phyloP scores from a whole-genome alignment of 192 early-diverging fungal genomes.

The Backusella tarrabulga region DNA sequence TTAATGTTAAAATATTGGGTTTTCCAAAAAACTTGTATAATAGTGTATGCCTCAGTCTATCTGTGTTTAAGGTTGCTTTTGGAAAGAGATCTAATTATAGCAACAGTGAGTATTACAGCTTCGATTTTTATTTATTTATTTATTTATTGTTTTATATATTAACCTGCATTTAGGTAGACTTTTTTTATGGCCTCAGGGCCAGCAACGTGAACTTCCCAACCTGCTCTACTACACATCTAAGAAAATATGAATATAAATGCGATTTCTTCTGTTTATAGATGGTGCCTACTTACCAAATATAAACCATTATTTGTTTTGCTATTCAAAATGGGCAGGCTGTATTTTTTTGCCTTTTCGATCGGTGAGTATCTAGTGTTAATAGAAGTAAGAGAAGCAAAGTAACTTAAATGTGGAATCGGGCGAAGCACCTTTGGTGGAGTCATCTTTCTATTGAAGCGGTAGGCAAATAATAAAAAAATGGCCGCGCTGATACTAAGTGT shows the following conservation, averaged over 20 bases:
- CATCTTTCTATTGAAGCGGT: neutral
- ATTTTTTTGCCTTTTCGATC: neutral
- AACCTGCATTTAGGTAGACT: neutral
- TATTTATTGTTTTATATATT: neutral
- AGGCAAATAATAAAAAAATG: neutral
- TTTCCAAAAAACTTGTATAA: slow-evolving; percentile 2
- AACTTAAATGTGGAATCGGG: neutral
- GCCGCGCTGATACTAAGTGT: neutral
- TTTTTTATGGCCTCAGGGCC: neutral
- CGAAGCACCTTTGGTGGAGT: neutral
- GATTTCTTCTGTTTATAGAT: too few relatives aligned
- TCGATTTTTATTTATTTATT: neutral
- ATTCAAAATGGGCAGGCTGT: neutral
- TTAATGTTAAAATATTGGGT: neutral
- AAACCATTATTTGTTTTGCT: neutral
- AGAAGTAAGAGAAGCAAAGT: neutral
- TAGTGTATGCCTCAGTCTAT: neutral
- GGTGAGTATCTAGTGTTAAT: neutral
- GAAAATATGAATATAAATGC: neutral
- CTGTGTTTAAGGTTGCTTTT: neutral
- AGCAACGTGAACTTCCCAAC: neutral
- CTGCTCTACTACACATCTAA: neutral
- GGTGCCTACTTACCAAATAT: neutral
- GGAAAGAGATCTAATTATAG: slow-evolving; percentile 6
- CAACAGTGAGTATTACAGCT: neutral